Evolutionary conservation across 495 filamentous ascomycete species (phyloP).

Genomic region (Xylaria sp.): DNA sequence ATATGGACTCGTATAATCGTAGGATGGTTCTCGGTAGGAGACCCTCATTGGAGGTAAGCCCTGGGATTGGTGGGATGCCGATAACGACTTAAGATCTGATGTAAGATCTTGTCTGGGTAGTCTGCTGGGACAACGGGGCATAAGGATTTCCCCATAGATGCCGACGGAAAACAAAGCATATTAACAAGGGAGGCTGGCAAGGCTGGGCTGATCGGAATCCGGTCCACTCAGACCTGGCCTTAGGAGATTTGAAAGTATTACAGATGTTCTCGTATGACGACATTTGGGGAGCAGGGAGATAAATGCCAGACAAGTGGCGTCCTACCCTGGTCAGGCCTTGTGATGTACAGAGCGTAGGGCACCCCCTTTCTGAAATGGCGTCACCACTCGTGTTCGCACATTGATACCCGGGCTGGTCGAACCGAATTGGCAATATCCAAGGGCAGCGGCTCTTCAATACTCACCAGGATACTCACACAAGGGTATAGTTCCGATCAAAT

Average conservation of each 20-base stretch:
- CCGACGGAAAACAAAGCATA: neutral
- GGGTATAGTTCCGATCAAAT: slow-evolving; percentile 16
- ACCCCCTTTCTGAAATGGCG: slow-evolving; percentile 25
- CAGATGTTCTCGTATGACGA: slow-evolving; percentile 26
- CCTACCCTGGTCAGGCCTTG: slow-evolving; percentile 5
- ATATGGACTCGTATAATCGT: neutral
- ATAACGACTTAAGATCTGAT: slow-evolving; percentile 6
- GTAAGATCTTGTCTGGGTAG: slow-evolving; percentile 19
- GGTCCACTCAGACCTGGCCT: slow-evolving; percentile 6
- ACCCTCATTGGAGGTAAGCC: neutral
- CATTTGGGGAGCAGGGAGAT: slow-evolving; percentile 11
- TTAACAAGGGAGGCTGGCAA: neutral
- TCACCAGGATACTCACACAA: neutral
- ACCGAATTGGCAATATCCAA: neutral
- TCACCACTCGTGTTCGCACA: slow-evolving; percentile 23
- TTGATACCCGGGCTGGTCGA: slow-evolving; percentile 6
- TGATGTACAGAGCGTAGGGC: neutral
- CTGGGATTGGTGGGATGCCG: slow-evolving; percentile 20
- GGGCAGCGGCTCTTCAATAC: slow-evolving; percentile 1
- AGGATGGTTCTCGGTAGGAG: neutral
- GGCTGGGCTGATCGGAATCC: slow-evolving; percentile 19
- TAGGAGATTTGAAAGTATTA: slow-evolving; percentile 3
- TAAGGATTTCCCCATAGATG: neutral
- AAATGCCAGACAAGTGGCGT: slow-evolving; percentile 15
- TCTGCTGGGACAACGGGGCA: neutral